Conservation (phyloP, 768 basidiomycete species). For the Rhizopogon vesiculosus region DNA sequence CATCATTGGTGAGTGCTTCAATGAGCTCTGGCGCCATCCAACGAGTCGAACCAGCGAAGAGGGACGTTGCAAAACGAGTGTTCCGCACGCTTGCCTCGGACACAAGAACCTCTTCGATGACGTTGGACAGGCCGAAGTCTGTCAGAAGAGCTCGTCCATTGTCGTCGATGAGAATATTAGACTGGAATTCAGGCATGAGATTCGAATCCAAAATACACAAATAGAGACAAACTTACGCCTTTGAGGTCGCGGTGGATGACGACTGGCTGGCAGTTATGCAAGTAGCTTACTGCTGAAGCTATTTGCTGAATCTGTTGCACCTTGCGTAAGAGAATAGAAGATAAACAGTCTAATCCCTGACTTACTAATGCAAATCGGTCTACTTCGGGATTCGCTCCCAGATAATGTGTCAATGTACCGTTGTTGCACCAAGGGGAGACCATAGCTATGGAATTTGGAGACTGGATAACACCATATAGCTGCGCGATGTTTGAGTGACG, state of each 20-base stretch:
- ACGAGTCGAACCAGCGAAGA: conserved; percentile 29
- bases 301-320: conserved; percentile 43
- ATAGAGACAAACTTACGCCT: conserved; percentile 36
- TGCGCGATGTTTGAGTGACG: conserved; percentile 52
- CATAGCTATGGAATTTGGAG: conserved; percentile 51
- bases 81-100: conserved; percentile 17
- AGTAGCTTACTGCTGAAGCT: conserved; percentile 52
- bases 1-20: conserved; percentile 44
- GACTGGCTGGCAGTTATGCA: conserved; percentile 49
- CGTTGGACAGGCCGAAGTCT: conserved; percentile 58
- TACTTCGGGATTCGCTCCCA: conserved; percentile 33
- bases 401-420: conserved; percentile 48
- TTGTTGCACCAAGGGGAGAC: conserved; percentile 63
- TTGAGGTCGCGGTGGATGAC: conserved; percentile 62
- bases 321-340: not conserved
- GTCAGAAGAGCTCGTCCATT: conserved; percentile 50
- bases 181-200: conserved; percentile 26
- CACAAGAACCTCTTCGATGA: conserved; percentile 47
- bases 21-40: conserved; percentile 55
- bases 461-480: conserved; percentile 51
- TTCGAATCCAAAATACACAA: not conserved
- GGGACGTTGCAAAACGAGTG: conserved; percentile 24
- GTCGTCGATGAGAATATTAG: conserved; percentile 53
- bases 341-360: not conserved
- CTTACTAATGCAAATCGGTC: conserved; percentile 47